These are phyloP conservation scores for Fusarium siculi DNA, from an alignment of 2,329 filamentous ascomycete genomes.

Conservation along the genomic window DNA sequence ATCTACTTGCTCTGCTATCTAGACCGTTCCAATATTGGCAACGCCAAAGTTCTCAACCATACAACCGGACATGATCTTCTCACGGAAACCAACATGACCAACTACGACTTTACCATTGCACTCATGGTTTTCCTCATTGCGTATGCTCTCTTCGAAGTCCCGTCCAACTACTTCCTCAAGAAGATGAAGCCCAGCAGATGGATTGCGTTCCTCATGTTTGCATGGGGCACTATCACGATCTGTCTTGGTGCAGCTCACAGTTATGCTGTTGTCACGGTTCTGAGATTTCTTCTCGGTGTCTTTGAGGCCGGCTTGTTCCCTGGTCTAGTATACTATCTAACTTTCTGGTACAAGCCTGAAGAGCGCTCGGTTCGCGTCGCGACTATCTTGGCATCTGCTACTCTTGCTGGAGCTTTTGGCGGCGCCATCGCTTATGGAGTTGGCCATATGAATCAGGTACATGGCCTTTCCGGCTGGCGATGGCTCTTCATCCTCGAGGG, in stretches of 20 bases:
- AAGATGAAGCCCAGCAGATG: conserved; percentile 60
- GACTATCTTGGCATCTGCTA: conserved; percentile 73
- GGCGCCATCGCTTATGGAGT: conserved; percentile 77
- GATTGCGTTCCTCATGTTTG: conserved; percentile 47
- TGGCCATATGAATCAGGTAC: conserved; percentile 71
- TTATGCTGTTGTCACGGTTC: conserved; percentile 45
- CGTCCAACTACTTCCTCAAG: conserved; percentile 58
- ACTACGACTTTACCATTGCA: conserved; percentile 67
- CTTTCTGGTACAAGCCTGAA: conserved; percentile 76
- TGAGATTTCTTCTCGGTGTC: conserved; percentile 47
- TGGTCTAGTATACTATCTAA: conserved; percentile 56
- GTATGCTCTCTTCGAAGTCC: conserved; percentile 66
- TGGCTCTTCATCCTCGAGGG: conserved; percentile 72
- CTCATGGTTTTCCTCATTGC: conserved; percentile 54
- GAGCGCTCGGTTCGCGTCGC: conserved; percentile 74
- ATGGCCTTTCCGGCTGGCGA: conserved; percentile 72
- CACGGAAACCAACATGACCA: conserved; percentile 57
- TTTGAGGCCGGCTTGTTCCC: conserved; percentile 46
- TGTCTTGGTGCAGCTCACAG: conserved; percentile 54
- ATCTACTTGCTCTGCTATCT: conserved; percentile 58
- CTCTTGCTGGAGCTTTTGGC: conserved; percentile 75
- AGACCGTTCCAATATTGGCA: conserved; percentile 62
- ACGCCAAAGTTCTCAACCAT: conserved; percentile 52
- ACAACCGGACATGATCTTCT: conserved; percentile 47
- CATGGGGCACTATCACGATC: conserved; percentile 54